A percentile compares a stretch with the other conserved stretches of the same genome.
These are phyloP conservation scores for Huntiella decipiens DNA, from an alignment of 2,329 filamentous ascomycete species.

Conservation along the genomic window DNA sequence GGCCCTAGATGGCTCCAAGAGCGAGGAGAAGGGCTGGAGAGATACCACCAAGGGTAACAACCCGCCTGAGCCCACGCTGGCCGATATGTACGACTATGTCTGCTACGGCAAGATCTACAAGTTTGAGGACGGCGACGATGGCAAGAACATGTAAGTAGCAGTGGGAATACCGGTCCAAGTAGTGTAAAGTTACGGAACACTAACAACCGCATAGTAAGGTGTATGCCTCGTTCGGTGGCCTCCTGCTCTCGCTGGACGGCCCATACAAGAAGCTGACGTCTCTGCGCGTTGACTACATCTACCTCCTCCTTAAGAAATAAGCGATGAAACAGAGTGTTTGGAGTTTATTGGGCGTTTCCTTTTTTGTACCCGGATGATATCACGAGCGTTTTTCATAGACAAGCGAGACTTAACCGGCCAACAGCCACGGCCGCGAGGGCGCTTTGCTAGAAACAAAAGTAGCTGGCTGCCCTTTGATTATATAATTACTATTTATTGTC, in stretches of 20 bases:
- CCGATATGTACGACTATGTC: conserved; percentile 74
- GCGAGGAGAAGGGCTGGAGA: conserved; percentile 64
- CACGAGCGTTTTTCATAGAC: conserved; percentile 11
- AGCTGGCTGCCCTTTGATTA: not conserved
- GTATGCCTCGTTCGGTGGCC: conserved; percentile 82
- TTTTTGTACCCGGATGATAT: conserved; percentile 7
- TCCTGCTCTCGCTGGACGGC: conserved; percentile 78
- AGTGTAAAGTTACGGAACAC: not conserved
- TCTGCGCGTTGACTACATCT: conserved; percentile 80
- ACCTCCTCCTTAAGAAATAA: conserved; percentile 76
- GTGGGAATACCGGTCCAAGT: no score
- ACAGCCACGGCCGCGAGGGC: conserved; percentile 1
- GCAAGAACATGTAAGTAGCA: conserved; percentile 61
- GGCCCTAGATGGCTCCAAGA: conserved; percentile 66
- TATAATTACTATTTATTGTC: conserved; percentile 2
- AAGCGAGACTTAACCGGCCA: conserved; percentile 1
- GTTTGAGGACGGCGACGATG: conserved; percentile 62
- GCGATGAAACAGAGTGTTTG: not conserved
- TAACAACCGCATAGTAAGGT: conserved; percentile 46
- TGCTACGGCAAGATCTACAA: conserved; percentile 79
- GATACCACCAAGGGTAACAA: conserved; percentile 39
- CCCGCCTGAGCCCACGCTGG: conserved; percentile 39
- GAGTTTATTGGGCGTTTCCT: not conserved
- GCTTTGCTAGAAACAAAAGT: not conserved
- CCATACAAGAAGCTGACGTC: conserved; percentile 91